A percentile compares a stretch with the other conserved stretches of the same genome.
phyloP scores from a whole-genome alignment of 345 rosid genomes.

The Eucalyptus sp. region DNA sequence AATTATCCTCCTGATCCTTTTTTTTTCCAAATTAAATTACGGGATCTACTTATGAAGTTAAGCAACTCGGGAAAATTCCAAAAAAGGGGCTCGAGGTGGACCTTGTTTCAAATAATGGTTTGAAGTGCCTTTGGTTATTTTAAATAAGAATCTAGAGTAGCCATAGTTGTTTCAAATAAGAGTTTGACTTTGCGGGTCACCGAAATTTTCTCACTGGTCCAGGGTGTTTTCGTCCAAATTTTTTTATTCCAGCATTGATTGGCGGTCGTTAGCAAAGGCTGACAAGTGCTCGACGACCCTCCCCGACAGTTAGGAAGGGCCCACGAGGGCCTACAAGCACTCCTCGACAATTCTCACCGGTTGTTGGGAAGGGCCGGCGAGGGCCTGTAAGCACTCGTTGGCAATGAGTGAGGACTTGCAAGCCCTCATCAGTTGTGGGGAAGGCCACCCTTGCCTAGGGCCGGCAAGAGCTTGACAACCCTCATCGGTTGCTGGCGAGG shows the following conservation, averaged over 20 bases:
- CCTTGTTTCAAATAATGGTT: too few relatives aligned
- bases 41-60: neutral
- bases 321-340: too few relatives aligned
- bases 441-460: too few relatives aligned
- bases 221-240: fast-evolving
- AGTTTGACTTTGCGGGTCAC: too few relatives aligned
- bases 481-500: fast-evolving
- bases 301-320: too few relatives aligned
- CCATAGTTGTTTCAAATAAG: too few relatives aligned
- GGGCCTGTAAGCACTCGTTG: too few relatives aligned
- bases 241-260: fast-evolving
- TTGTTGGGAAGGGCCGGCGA: fast-evolving
- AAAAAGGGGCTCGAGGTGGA: fast-evolving
- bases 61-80: neutral
- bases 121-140: too few relatives aligned
- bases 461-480: too few relatives aligned
- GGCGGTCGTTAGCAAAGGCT: fast-evolving
- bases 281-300: fast-evolving
- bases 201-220: fast-evolving
- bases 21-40: neutral
- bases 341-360: fast-evolving
- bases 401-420: fast-evolving
- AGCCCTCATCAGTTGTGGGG: too few relatives aligned
- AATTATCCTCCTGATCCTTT: neutral
- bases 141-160: too few relatives aligned